phyloP scores from a whole-genome alignment of 2,329 filamentous ascomycete genomes.

The Colletotrichum sp. region DNA sequence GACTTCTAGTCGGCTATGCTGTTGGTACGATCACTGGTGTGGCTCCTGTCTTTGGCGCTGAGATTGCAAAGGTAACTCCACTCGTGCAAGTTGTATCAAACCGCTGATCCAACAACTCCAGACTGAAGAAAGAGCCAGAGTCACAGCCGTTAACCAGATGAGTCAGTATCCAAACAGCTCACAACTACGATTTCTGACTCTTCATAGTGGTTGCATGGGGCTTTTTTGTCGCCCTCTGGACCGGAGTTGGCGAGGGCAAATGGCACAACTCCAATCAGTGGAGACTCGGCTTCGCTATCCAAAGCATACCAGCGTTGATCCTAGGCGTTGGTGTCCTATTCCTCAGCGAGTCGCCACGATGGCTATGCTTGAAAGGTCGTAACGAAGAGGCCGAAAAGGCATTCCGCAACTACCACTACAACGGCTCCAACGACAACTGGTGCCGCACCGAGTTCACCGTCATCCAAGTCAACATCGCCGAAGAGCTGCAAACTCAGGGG shows the following conservation, averaged over 20 bases:
- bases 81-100: background rate
- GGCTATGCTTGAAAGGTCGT: conserved; percentile 39
- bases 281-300: conserved; percentile 42
- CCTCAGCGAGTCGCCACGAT: conserved; percentile 39
- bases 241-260: conserved; percentile 40
- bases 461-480: conserved; percentile 40
- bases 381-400: conserved; percentile 38
- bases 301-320: conserved; percentile 36
- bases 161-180: conserved; percentile 27
- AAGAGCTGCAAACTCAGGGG: conserved; percentile 32
- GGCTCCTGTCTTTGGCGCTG: conserved; percentile 43
- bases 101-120: background rate
- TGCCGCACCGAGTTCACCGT: conserved; percentile 35
- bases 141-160: conserved; percentile 47
- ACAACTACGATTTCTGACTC: background rate
- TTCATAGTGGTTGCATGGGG: conserved; percentile 43
- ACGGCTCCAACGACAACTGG: conserved; percentile 40
- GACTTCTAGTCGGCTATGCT: conserved; percentile 41
- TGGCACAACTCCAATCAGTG: conserved; percentile 43
- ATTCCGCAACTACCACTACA: conserved; percentile 37
- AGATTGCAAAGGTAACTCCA: conserved; percentile 41
- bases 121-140: conserved; percentile 41
- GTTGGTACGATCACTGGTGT: conserved; percentile 46
- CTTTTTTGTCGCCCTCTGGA: conserved; percentile 44
- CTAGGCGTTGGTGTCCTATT: conserved; percentile 39